phyloP scores from a whole-genome alignment of 768 basidiomycete species.

The Mycena rosella region DNA sequence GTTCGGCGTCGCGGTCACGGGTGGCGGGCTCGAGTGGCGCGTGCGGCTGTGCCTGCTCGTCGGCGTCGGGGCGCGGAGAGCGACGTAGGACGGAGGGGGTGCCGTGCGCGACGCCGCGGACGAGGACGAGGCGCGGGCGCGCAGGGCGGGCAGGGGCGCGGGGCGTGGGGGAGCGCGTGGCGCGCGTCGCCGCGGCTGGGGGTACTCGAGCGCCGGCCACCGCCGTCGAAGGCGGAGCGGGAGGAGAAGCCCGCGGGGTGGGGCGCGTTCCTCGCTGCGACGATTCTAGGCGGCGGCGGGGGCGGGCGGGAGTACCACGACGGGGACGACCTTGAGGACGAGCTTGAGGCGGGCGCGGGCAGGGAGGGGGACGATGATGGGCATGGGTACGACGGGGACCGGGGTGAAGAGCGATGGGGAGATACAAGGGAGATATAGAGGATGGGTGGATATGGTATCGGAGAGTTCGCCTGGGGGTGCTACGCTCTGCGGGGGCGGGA shows the following conservation, averaged over 20 bases:
- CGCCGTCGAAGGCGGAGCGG: constrained; percentile 34
- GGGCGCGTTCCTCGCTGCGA: constrained; percentile 57
- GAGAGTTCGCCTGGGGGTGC: too few species aligned
- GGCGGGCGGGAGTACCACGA: constrained; percentile 67
- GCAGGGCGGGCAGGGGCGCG: too few species aligned
- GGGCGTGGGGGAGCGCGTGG: constrained; percentile 83
- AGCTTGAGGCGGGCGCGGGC: too few species aligned
- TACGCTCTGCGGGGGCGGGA: too few species aligned
- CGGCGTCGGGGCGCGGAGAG: constrained; percentile 66
- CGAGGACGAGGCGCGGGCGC: neutral
- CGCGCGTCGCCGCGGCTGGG: constrained; percentile 66
- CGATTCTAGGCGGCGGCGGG: constrained; percentile 51
- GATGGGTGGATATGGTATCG: too few species aligned
- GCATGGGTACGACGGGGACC: too few species aligned
- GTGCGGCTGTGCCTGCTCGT: constrained; percentile 90
- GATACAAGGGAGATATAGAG: too few species aligned
- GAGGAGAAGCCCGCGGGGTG: constrained; percentile 47
- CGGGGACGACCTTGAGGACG: constrained; percentile 59
- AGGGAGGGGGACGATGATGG: too few species aligned
- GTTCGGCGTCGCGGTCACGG: constrained; percentile 75
- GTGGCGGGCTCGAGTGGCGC: constrained; percentile 92
- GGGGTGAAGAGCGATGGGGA: too few species aligned
- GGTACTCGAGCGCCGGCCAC: constrained; percentile 49
- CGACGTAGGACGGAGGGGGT: constrained; percentile 61
- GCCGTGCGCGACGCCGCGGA: constrained; percentile 61